Evolutionary conservation across 805 yeast genomes (phyloP), one percentile per base, ranked within the genome.

Genomic region (Candida insectorum): DNA sequence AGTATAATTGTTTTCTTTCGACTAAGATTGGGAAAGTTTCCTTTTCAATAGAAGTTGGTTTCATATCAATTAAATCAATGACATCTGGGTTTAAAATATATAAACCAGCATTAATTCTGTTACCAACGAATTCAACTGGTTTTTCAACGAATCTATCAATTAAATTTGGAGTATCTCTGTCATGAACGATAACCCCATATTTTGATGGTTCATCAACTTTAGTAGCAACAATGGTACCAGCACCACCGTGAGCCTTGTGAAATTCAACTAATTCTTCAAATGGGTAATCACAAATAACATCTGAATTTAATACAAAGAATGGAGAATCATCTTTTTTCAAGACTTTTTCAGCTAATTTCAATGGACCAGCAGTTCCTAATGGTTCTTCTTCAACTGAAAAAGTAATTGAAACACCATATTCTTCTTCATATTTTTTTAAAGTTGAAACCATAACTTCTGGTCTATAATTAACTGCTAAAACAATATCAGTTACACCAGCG

Each of bases 301-400:
- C 99, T 24, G 97, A 88, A 82, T 93, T 93, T 61, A 93, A 78
- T 44, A 93, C 99, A 55, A 93, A 93, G 73, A 93, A 88, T 49
- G 99, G 99, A 39, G 94, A 71, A 62, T 86, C 81, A 69, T 93
- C 97, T 76, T 93, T 93, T 69, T 78, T 85, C 64, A 93, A 77
- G 40, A 93, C 81, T 47, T 83, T 75, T 73, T 89, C 97, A 50
- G 99, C 98, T 55, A 93, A 83, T 69, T 88, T 91, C 62, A 93
- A 77, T 48, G 99, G 99, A 64, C 99, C 99, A 50, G 97, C 98
- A 49, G 99, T 93, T 49, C 97, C 99, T 61, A 93, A 79, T 41
- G 99, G 99, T 75, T 93, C 99, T 61, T 91, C 93, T 75, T 93
- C 99, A 49, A 93, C 97, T 41, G 96, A 87, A 71, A 94, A 93